Conservation (phyloP, 2,329 filamentous ascomycete species). For the Venturia pyrina region DNA sequence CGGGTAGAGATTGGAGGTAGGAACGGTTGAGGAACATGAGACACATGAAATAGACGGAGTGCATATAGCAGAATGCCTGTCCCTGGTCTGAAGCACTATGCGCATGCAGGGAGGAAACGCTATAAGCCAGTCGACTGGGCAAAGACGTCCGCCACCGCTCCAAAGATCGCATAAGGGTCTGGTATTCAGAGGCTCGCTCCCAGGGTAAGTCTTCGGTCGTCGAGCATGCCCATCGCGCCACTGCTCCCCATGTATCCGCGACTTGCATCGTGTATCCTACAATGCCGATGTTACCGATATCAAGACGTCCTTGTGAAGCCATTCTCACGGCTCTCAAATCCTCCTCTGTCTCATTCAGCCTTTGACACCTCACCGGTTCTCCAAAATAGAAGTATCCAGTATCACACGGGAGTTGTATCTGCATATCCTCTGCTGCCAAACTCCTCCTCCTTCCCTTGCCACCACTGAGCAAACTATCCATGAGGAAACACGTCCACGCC, state of each 20-base stretch:
- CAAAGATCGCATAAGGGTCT: slow-evolving; percentile 25
- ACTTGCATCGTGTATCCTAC: slow-evolving; percentile 30
- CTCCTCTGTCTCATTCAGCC: slow-evolving; percentile 22
- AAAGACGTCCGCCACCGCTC: slow-evolving; percentile 27
- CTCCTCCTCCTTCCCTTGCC: slow-evolving; percentile 30
- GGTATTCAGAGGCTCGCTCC: slow-evolving; percentile 26
- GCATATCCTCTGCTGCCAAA: slow-evolving; percentile 26
- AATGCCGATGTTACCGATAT: slow-evolving; percentile 27
- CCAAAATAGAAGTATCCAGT: slow-evolving; percentile 30
- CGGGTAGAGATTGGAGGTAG: slow-evolving; percentile 23
- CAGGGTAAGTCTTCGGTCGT: slow-evolving; percentile 28
- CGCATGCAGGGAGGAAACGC: slow-evolving; percentile 28
- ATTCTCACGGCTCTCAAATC: neutral
- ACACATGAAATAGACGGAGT: slow-evolving; percentile 32
- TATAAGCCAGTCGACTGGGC: slow-evolving; percentile 26
- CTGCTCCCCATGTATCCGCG: slow-evolving; percentile 32
- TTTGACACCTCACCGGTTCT: slow-evolving; percentile 26
- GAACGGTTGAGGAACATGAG: slow-evolving; percentile 32
- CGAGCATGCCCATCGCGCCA: slow-evolving; percentile 31
- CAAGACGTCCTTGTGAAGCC: slow-evolving; percentile 17
- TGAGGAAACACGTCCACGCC: slow-evolving; percentile 33
- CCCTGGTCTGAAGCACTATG: slow-evolving; percentile 33
- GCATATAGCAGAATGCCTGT: slow-evolving; percentile 33
- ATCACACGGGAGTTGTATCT: slow-evolving; percentile 30
- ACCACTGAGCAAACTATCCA: slow-evolving; percentile 32